These are phyloP conservation scores for Lachnellula cervina DNA, from an alignment of 2,329 filamentous ascomycete species.

Conservation along the genomic window DNA sequence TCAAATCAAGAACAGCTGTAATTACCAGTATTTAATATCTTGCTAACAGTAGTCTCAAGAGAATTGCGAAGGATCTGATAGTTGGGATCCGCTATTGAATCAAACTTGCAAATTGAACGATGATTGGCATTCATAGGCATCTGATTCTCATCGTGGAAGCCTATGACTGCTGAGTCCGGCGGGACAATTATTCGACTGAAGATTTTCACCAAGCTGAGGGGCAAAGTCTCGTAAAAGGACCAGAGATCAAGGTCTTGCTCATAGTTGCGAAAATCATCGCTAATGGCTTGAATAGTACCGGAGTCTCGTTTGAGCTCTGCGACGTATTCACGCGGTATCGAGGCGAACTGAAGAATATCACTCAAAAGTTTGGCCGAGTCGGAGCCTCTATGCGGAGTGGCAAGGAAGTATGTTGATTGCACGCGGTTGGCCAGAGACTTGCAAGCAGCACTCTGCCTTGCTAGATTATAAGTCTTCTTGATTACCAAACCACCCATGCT, in stretches of 20 bases:
- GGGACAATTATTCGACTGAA: constrained; percentile 25
- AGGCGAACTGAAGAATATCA: constrained; percentile 6
- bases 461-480: constrained; percentile 31
- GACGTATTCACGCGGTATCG: constrained; percentile 22
- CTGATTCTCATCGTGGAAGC: constrained; percentile 24
- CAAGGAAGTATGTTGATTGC: constrained; percentile 33
- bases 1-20: background rate
- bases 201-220: constrained; percentile 22
- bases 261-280: constrained; percentile 33
- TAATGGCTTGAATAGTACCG: constrained; percentile 24
- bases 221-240: constrained; percentile 44
- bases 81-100: constrained; percentile 21
- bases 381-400: constrained; percentile 32
- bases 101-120: constrained; percentile 31
- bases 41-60: constrained; percentile 2
- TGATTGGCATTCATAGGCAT: constrained; percentile 30
- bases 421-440: constrained; percentile 20
- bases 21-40: constrained; percentile 3
- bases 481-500: constrained; percentile 40
- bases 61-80: constrained; percentile 17
- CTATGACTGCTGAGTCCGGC: constrained; percentile 24
- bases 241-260: constrained; percentile 28
- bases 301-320: constrained; percentile 32
- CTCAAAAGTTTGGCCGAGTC: constrained; percentile 11
- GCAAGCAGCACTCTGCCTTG: constrained; percentile 12